Conservation (phyloP, 108 stramenopile genomes). For the Stephanodiscus triporus region DNA sequence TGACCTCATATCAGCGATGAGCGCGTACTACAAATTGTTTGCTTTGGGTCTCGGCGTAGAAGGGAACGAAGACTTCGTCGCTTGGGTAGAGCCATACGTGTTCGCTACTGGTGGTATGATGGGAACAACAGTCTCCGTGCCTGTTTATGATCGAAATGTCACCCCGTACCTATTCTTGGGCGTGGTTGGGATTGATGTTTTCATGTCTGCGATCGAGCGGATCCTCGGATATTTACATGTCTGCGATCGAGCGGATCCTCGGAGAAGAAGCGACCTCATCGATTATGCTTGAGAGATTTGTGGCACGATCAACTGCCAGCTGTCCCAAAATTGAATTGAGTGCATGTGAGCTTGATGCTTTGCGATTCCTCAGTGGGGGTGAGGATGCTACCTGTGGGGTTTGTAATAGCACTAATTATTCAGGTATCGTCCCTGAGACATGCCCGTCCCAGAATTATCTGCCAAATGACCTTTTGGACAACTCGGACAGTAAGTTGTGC, state of each 20-base stretch:
- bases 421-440: conserved; percentile 13
- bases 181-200: conserved; percentile 33
- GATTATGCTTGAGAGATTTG: conserved; percentile 23
- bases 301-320: conserved; percentile 29
- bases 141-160: conserved; percentile 55
- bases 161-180: conserved; percentile 35
- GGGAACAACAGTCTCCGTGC: conserved; percentile 63
- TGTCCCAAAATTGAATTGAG: conserved; percentile 35
- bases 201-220: conserved; percentile 34
- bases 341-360: conserved; percentile 34
- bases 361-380: conserved; percentile 36
- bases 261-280: conserved; percentile 27
- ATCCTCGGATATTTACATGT: conserved; percentile 32
- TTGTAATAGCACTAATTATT: conserved; percentile 28
- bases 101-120: conserved; percentile 30
- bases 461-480: conserved; percentile 33
- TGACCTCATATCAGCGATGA: conserved; percentile 48
- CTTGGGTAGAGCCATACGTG: conserved; percentile 66
- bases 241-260: conserved; percentile 26
- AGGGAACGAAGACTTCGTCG: conserved; percentile 44
- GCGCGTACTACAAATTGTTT: conserved; percentile 60
- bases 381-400: conserved; percentile 31
- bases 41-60: conserved; percentile 60
- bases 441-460: conserved; percentile 23
- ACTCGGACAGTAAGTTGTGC: conserved; percentile 27